These are phyloP conservation scores for Spongiforma sp. DNA, from an alignment of 1,284 basidiomycete species.

Conservation along the genomic window DNA sequence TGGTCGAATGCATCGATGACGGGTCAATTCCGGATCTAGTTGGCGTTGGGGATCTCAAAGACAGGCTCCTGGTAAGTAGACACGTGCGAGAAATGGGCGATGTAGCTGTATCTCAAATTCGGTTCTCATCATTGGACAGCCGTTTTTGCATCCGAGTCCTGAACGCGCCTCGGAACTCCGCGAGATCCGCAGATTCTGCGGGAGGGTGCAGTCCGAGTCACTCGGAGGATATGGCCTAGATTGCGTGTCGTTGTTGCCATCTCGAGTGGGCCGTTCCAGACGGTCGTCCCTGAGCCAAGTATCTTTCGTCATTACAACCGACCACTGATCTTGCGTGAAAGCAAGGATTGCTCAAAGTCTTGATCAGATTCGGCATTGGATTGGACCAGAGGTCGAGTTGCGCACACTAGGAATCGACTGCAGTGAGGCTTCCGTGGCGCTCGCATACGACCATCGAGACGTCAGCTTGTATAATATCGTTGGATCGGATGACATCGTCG, in stretches of 20 bases:
- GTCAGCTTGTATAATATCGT: slow-evolving; percentile 30
- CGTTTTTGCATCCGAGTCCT: slow-evolving; percentile 20
- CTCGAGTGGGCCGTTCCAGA: slow-evolving; percentile 31
- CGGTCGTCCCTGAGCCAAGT: slow-evolving; percentile 23
- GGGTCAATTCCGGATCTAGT: slow-evolving; percentile 22
- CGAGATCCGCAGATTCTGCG: slow-evolving; percentile 1
- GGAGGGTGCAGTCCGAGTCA: neutral
- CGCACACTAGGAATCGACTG: slow-evolving; percentile 29
- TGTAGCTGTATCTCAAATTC: neutral
- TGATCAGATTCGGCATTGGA: slow-evolving; percentile 23
- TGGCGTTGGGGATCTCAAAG: slow-evolving; percentile 18
- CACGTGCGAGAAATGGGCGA: neutral
- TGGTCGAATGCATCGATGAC: slow-evolving; percentile 25
- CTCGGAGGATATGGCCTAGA: slow-evolving; percentile 26
- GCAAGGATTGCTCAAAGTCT: neutral
- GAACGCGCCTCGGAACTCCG: slow-evolving; percentile 22
- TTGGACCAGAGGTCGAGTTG: slow-evolving; percentile 26
- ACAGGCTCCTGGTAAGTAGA: slow-evolving; percentile 16
- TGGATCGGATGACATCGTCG: slow-evolving; percentile 29
- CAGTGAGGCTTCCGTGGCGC: slow-evolving; percentile 29
- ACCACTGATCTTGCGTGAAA: neutral
- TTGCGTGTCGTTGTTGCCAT: slow-evolving; percentile 24
- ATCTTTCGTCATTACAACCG: neutral
- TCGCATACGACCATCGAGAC: slow-evolving; percentile 30
- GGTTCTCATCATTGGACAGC: slow-evolving; percentile 7